Percentiles rank a stretch among this genome's conserved stretches.
Conservation (phyloP, 768 basidiomycete genomes). For the Strobilomyces dryophilus region DNA sequence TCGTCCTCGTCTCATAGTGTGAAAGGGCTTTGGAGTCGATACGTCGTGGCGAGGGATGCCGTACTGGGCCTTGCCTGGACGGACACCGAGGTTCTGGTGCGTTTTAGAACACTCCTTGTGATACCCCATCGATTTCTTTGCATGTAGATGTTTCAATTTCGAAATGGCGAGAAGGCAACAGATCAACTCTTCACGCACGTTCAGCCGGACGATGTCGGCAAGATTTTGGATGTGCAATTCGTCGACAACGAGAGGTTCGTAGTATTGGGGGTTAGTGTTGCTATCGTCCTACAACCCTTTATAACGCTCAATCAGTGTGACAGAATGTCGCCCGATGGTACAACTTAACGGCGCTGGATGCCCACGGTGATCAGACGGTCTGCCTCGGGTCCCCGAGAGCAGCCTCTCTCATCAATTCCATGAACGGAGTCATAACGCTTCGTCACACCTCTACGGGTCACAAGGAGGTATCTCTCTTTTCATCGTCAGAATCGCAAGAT, state of each 20-base stretch:
- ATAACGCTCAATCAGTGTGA: slow-evolving; percentile 1
- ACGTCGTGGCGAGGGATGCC: slow-evolving; percentile 21
- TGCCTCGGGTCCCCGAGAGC: slow-evolving; percentile 7
- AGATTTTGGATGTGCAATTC: slow-evolving; percentile 20
- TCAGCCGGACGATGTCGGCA: slow-evolving; percentile 19
- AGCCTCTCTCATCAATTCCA: slow-evolving; percentile 6
- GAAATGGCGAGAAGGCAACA: not conserved
- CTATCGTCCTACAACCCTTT: not conserved
- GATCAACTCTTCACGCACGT: slow-evolving; percentile 9
- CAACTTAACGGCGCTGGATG: slow-evolving; percentile 11
- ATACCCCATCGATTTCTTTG: not conserved
- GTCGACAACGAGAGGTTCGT: slow-evolving; percentile 20
- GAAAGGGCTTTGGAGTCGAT: slow-evolving; percentile 18
- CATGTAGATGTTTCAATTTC: slow-evolving; percentile 21
- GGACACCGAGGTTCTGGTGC: slow-evolving; percentile 30
- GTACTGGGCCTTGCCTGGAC: slow-evolving; percentile 48
- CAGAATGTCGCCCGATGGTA: slow-evolving; percentile 21
- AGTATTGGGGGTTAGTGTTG: slow-evolving; percentile 23
- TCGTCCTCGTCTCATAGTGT: slow-evolving; percentile 11
- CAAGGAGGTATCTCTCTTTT: slow-evolving; percentile 19
- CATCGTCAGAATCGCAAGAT: slow-evolving; percentile 6
- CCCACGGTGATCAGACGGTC: slow-evolving; percentile 4
- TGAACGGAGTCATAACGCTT: slow-evolving; percentile 17
- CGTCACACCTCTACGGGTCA: slow-evolving; percentile 15
- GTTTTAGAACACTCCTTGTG: not conserved